These are phyloP conservation scores for Candida sanyiensis DNA, from an alignment of 805 yeast genomes.

Conservation along the genomic window DNA sequence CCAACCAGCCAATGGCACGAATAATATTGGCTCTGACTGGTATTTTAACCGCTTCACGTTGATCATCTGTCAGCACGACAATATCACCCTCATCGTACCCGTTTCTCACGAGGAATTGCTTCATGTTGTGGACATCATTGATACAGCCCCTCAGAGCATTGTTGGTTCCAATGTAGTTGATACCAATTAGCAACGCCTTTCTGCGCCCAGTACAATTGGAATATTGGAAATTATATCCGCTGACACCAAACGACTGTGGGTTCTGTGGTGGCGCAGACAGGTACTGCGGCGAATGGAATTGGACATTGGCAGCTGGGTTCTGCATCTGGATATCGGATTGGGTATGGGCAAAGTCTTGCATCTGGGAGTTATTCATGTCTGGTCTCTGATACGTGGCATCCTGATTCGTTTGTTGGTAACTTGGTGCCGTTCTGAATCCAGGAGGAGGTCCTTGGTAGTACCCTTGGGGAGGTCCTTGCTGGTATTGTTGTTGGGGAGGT, in stretches of 20 bases:
- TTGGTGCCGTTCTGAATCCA: neutral
- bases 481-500: neutral
- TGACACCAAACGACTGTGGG: slow-evolving; percentile 19
- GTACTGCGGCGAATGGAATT: slow-evolving; percentile 9
- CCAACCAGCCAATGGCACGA: slow-evolving; percentile 80
- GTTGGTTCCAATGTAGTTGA: slow-evolving; percentile 64
- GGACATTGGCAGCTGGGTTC: slow-evolving; percentile 1
- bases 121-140: slow-evolving; percentile 59
- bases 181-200: slow-evolving; percentile 74
- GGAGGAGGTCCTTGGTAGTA: neutral
- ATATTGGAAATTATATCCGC: slow-evolving; percentile 41
- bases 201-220: slow-evolving; percentile 66
- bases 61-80: slow-evolving; percentile 57
- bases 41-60: slow-evolving; percentile 38
- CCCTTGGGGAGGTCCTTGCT: neutral
- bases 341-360: slow-evolving; percentile 3
- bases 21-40: slow-evolving; percentile 70
- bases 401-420: neutral
- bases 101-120: slow-evolving; percentile 33
- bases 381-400: slow-evolving; percentile 1
- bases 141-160: slow-evolving; percentile 72
- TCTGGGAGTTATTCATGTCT: slow-evolving; percentile 1
- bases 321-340: slow-evolving; percentile 9
- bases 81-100: slow-evolving; percentile 52
- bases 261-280: slow-evolving; percentile 8